A percentile compares a stretch with the other conserved stretches of the same genome.
phyloP scores from a whole-genome alignment of 495 filamentous ascomycete genomes.

The Xylaria sp. region DNA sequence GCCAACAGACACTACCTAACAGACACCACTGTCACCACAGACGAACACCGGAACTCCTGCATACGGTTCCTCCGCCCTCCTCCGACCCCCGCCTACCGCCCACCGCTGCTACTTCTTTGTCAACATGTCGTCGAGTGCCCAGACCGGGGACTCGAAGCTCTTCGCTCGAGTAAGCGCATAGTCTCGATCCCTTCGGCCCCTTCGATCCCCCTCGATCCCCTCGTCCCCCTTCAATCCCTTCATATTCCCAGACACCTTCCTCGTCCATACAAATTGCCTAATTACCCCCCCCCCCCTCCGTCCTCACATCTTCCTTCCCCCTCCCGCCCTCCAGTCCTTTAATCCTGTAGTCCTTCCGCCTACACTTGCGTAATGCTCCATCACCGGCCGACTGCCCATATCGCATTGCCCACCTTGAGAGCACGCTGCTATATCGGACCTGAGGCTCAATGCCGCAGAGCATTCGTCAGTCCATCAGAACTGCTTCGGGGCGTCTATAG shows the following conservation, averaged over 20 bases:
- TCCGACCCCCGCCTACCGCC: not conserved
- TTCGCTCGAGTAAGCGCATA: conserved; percentile 90
- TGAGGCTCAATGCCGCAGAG: conserved; percentile 1
- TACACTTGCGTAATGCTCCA: not conserved
- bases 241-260: conserved; percentile 3
- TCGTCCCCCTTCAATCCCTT: too few species aligned
- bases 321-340: too few species aligned
- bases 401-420: not conserved
- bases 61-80: conserved; percentile 18
- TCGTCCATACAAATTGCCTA: not conserved
- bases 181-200: too few species aligned
- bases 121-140: conserved; percentile 62
- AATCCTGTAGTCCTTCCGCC: not conserved
- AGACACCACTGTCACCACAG: conserved; percentile 58
- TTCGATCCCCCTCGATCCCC: too few species aligned
- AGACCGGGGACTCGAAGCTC: conserved; percentile 93
- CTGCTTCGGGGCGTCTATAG: not conserved
- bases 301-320: not conserved
- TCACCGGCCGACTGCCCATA: not conserved
- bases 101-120: conserved; percentile 8
- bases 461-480: conserved; percentile 7
- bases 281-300: not conserved
- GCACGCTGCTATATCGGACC: not conserved
- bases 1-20: too few species aligned
- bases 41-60: conserved; percentile 17